phyloP scores from a whole-genome alignment of 1,139 yeast species.

The Taiozyma sp. region DNA sequence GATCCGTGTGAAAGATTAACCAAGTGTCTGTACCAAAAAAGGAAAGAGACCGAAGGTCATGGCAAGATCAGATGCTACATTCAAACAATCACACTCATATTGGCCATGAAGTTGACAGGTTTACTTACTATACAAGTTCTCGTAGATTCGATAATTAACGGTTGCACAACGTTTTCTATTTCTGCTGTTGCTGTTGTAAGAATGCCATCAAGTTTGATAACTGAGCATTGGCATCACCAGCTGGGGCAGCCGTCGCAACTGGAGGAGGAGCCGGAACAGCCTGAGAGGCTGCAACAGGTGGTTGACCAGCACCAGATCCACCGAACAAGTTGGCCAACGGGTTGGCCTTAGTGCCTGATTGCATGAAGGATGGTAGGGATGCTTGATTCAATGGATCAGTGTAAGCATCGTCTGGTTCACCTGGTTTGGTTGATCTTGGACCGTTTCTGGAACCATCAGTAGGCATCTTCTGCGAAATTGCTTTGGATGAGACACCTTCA shows the following conservation, averaged over 20 bases:
- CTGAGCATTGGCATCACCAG: slow-evolving; percentile 33
- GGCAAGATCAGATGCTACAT: too few relatives aligned
- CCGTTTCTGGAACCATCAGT: slow-evolving; percentile 85
- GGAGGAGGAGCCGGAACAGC: slow-evolving; percentile 25
- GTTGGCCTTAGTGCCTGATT: slow-evolving; percentile 31
- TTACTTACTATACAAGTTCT: neutral
- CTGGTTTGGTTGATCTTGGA: slow-evolving; percentile 72
- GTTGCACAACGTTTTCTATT: neutral
- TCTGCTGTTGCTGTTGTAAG: slow-evolving; percentile 31
- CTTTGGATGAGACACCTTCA: slow-evolving; percentile 88
- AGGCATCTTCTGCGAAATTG: slow-evolving; percentile 85
- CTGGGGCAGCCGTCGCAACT: slow-evolving; percentile 24
- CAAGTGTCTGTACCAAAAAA: too few relatives aligned
- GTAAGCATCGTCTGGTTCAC: slow-evolving; percentile 43
- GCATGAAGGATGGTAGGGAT: slow-evolving; percentile 23
- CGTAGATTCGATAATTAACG: neutral
- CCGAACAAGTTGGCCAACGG: slow-evolving; percentile 49
- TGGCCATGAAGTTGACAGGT: neutral
- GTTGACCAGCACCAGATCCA: slow-evolving; percentile 15
- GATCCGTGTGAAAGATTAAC: too few relatives aligned
- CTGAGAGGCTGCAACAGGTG: slow-evolving; percentile 24
- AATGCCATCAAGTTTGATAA: slow-evolving; percentile 35
- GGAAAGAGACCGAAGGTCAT: too few relatives aligned
- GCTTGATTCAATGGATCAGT: slow-evolving; percentile 33
- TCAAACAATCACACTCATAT: neutral